Base-by-base conservation (phyloP, 441 rosid genomes). In the Brassica hybrid region DNA sequence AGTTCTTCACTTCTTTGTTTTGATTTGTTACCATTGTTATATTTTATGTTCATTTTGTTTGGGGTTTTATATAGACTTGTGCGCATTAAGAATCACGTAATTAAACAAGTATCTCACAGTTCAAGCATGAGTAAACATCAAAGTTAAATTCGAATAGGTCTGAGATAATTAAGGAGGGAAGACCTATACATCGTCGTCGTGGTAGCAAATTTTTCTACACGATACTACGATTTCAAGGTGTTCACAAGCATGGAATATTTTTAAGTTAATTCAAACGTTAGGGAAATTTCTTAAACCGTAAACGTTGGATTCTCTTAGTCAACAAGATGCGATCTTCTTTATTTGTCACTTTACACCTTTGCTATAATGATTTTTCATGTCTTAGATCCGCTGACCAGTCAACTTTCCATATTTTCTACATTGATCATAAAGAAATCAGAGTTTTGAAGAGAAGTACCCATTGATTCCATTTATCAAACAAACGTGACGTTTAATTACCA, bases 1-100 rank as follows among this genome's bases (percentile, higher is more conserved):
- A 80, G 7, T 54, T 61, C 81, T 58, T 74, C 75, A 6, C 67
- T 79, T 23, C 32, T 71, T 19, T 5, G n/a, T 52, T 77, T 72
- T 48, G 54, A 41, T 64, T 64, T 34, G 9, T 54, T 56, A 18
- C 7, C 7, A 41, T 65, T 71, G 38, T 27, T 77, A 72, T 57
- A 14, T 19, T 32, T 1, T 16, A 21, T 10, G 36, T 48, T 21
- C 36, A 18, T 6, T 52, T 32, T 14, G 11, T 38, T 12, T 36
- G 14, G 65, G 11, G 52, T 1, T 41, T 19, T 19, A 13, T 58
- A 25, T 52, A 50, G 12, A 14, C 43, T 2, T 41, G 52, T 65
- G 71, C 21, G 71, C 36, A 13, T 23, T 45, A 21, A 21, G 5
- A 66, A 66, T 18, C 52, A 38, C 71, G 14, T 50, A 34, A 21